A percentile compares a stretch with the other conserved stretches of the same genome.
Conservation (phyloP, 495 filamentous ascomycete species). For the Lasiosphaeria hispida region DNA sequence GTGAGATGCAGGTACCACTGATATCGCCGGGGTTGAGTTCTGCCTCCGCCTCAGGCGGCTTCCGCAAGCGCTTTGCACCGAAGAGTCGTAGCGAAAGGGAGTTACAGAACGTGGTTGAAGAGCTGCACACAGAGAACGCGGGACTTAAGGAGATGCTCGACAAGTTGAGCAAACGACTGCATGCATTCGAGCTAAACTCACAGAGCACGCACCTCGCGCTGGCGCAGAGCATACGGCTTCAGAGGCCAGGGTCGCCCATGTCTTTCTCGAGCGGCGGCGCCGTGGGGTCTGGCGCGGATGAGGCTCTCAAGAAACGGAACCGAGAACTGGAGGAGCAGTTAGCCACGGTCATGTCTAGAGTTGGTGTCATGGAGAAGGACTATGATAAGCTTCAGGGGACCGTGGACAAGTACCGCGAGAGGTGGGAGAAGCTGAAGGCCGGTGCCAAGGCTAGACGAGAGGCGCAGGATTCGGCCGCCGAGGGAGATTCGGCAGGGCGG, state of each 20-base stretch:
- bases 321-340: constrained; percentile 61
- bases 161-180: constrained; percentile 70
- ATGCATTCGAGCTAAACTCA: constrained; percentile 81
- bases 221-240: constrained; percentile 72
- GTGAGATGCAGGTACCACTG: constrained; percentile 55
- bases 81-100: constrained; percentile 36
- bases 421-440: constrained; percentile 83
- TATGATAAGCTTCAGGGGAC: constrained; percentile 67
- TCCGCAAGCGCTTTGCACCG: not conserved
- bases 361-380: constrained; percentile 58
- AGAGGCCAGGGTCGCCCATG: constrained; percentile 47
- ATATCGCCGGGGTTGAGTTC: constrained; percentile 22
- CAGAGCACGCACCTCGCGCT: constrained; percentile 78
- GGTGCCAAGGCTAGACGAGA: constrained; percentile 68
- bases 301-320: constrained; percentile 41
- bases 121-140: constrained; percentile 78
- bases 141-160: constrained; percentile 72
- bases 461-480: constrained; percentile 29
- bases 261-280: constrained; percentile 26
- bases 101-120: constrained; percentile 65
- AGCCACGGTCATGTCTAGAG: constrained; percentile 46
- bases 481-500: not conserved
- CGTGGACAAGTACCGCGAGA: constrained; percentile 66
- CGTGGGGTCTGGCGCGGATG: constrained; percentile 24
- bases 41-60: constrained; percentile 25